These are phyloP conservation scores for Trichoderma gamsii DNA, from an alignment of 495 filamentous ascomycete species.

Conservation along the genomic window DNA sequence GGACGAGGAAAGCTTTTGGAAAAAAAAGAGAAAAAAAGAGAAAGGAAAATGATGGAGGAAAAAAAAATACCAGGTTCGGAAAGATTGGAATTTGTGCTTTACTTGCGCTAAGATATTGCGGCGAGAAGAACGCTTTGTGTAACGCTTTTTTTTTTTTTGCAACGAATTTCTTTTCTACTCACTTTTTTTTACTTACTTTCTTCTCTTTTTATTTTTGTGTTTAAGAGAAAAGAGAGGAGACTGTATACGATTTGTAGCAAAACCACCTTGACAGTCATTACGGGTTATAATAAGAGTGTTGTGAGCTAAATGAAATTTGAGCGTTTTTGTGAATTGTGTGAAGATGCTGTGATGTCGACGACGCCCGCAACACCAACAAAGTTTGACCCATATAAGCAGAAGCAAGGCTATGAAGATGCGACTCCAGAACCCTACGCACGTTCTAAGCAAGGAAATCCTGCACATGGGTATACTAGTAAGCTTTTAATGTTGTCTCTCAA, in stretches of 20 bases:
- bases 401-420: background rate
- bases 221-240: background rate
- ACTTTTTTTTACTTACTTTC: background rate
- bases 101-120: background rate
- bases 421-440: background rate
- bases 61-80: background rate
- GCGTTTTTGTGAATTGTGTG: background rate
- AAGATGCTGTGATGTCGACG: background rate
- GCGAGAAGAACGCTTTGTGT: background rate
- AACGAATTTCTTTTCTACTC: background rate
- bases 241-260: conserved; percentile 10
- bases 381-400: background rate
- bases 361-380: conserved; percentile 1
- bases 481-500: background rate
- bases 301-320: background rate
- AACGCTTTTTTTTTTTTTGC: background rate
- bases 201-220: background rate
- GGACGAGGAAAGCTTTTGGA: background rate
- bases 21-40: background rate
- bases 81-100: background rate
- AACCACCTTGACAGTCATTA: conserved; percentile 12
- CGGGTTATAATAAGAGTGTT: conserved; percentile 1
- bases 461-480: too few relatives aligned
- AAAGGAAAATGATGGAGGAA: conserved; percentile 8
- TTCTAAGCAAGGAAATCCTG: background rate